Base-by-base conservation (phyloP, 2,329 filamentous ascomycete genomes). In the Phyllosticta ampelicida region DNA sequence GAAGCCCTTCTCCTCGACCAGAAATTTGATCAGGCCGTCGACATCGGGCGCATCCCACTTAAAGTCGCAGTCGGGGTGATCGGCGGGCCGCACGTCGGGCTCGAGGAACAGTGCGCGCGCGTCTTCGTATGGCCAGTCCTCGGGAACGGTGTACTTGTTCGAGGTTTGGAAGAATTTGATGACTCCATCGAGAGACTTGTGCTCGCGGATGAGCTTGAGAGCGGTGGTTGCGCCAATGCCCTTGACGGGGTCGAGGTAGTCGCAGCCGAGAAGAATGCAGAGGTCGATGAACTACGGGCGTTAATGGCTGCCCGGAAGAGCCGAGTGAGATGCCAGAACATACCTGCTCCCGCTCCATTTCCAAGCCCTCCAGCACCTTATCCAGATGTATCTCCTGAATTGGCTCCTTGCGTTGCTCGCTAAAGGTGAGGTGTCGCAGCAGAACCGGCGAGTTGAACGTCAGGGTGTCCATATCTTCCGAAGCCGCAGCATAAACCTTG, bases 401-500 rank as follows among this genome's bases (percentile, higher is more conserved):
- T 0, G 94, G 94, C 71, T 97, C 91, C 74, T 99, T 99, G 63
- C 92, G 83, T 76, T 96, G 90, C 77, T 99, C 94, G 69, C 90
- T 95, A 72, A 96, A 97, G 1, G 94, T 99, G 62, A 99, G 81
- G 74, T 99, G 91, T 54, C 94, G 83, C 63, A 99, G 77, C 52
- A 99, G 77, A 60, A 99, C 91, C 0, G 94, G 94, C 55, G 91
- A 81, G 67, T 96, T 85, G 73, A 99, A 99, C 68, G 92, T 97
- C 58, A 99, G 77, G 0, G 94, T 99, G 70, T 99, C 94, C 94
- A 99, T 99, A 74, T 99, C 94, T 75, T 99, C 94, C 63, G 89
- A 95, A 2, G 94, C 94, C 19, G 94, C 94, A 3, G 91, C 94
- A 71, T 95, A 99, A 55, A 99, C 94, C 75, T 97, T 97, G 44